phyloP scores from a whole-genome alignment of 495 filamentous ascomycete genomes.

The Penicillium salamii region DNA sequence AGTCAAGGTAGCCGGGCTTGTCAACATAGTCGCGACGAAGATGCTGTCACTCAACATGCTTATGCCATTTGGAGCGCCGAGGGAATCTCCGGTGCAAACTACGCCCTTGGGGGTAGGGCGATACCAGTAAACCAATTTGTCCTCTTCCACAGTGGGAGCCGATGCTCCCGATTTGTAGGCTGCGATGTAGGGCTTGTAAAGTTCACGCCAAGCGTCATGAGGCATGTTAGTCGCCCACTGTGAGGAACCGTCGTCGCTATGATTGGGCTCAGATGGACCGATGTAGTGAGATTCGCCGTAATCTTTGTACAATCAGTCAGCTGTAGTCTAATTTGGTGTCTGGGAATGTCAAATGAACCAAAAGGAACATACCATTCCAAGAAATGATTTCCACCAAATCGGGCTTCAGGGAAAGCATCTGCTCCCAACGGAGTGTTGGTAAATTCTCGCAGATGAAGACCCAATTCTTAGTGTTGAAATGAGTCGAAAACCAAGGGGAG shows the following conservation, averaged over 20 bases:
- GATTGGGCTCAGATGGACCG: conserved; percentile 40
- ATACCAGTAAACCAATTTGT: conserved; percentile 45
- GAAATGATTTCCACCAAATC: conserved; percentile 56
- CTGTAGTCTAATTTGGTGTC: too few species aligned
- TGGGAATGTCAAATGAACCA: neutral
- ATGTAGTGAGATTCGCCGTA: conserved; percentile 59
- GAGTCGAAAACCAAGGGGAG: conserved; percentile 40
- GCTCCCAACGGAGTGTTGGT: conserved; percentile 44
- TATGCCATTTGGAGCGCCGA: conserved; percentile 22
- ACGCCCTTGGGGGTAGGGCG: conserved; percentile 37
- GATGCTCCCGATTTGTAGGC: conserved; percentile 1
- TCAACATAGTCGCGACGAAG: conserved; percentile 54
- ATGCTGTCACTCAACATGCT: conserved; percentile 44
- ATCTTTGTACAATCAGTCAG: conserved; percentile 27
- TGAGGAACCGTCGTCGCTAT: conserved; percentile 54
- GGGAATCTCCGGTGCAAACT: conserved; percentile 12
- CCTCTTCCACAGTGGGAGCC: conserved; percentile 14
- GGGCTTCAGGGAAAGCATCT: conserved; percentile 46
- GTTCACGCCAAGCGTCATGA: neutral
- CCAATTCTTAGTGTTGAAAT: conserved; percentile 48
- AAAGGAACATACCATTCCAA: conserved; percentile 47
- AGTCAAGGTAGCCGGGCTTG: conserved; percentile 38
- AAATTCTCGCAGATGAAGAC: conserved; percentile 42
- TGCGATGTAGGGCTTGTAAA: conserved; percentile 21
- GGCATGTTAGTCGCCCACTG: conserved; percentile 57